A percentile compares a stretch with the other conserved stretches of the same genome.
phyloP scores from a whole-genome alignment of 148 eudicot species.

The Chenopodium album region DNA sequence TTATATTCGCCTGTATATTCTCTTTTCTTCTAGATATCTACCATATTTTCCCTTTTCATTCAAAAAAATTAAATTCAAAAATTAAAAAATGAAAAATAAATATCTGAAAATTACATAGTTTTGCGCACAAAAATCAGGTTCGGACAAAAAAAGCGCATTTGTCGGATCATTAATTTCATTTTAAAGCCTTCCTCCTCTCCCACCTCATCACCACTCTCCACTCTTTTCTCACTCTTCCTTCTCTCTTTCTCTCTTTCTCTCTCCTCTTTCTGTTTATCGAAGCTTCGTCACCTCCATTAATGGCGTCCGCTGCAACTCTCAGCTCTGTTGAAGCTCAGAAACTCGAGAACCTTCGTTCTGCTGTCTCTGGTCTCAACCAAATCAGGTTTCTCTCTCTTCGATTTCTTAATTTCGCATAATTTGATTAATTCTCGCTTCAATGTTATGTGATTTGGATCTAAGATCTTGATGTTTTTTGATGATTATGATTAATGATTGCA shows the following conservation, averaged over 20 bases:
- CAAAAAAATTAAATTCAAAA: too few species aligned
- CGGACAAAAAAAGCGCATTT: constrained; percentile 10
- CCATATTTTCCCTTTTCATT: too few species aligned
- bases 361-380: constrained; percentile 51
- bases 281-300: constrained; percentile 28
- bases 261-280: constrained; percentile 15
- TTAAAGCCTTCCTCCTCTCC: constrained; percentile 17
- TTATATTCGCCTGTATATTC: background rate
- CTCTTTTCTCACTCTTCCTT: constrained; percentile 13
- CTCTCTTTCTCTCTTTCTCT: constrained; percentile 18
- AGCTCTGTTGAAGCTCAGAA: constrained; percentile 54
- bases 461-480: background rate
- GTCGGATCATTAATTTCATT: background rate
- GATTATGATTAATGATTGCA: constrained; percentile 24
- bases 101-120: background rate
- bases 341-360: constrained; percentile 59
- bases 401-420: background rate
- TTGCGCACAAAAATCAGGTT: constrained; percentile 11
- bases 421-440: background rate
- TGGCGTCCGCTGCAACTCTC: constrained; percentile 49
- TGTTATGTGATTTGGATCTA: constrained; percentile 19
- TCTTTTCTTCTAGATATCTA: background rate
- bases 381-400: constrained; percentile 48
- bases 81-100: background rate
- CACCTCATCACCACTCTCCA: background rate